These are phyloP conservation scores for Metarhizium sp. DNA, from an alignment of 2,329 filamentous ascomycete species.

Conservation along the genomic window DNA sequence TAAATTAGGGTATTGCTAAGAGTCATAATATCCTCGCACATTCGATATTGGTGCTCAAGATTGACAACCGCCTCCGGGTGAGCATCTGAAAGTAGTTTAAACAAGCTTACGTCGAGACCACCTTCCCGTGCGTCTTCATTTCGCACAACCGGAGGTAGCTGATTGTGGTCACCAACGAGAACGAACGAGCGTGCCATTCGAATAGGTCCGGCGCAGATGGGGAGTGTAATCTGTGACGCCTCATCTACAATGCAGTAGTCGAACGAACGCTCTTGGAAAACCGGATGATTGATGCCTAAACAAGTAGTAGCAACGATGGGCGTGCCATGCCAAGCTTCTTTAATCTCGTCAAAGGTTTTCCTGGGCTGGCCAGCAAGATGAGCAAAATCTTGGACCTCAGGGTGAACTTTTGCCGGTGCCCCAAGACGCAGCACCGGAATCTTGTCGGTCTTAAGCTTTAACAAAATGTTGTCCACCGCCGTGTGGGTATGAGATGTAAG, in stretches of 20 bases:
- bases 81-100: constrained; percentile 83
- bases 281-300: constrained; percentile 76
- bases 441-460: constrained; percentile 76
- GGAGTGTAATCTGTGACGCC: constrained; percentile 92
- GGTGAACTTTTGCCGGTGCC: constrained; percentile 74
- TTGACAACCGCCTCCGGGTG: constrained; percentile 85
- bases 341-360: constrained; percentile 72
- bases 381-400: constrained; percentile 78
- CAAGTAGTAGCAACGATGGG: constrained; percentile 93
- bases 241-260: constrained; percentile 99
- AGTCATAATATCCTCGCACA: constrained; percentile 95
- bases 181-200: constrained; percentile 89
- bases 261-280: constrained; percentile 84
- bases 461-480: constrained; percentile 92
- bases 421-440: constrained; percentile 81
- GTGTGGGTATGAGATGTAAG: constrained; percentile 95
- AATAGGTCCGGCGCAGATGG: constrained; percentile 88
- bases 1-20: constrained; percentile 93
- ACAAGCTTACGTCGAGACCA: constrained; percentile 85
- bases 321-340: constrained; percentile 72
- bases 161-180: constrained; percentile 92
- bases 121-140: constrained; percentile 81
- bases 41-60: constrained; percentile 92
- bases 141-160: constrained; percentile 86
- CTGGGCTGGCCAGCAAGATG: constrained; percentile 67